phyloP scores from a whole-genome alignment of 73 alveolate species.

The Paramecium octaurelia region DNA sequence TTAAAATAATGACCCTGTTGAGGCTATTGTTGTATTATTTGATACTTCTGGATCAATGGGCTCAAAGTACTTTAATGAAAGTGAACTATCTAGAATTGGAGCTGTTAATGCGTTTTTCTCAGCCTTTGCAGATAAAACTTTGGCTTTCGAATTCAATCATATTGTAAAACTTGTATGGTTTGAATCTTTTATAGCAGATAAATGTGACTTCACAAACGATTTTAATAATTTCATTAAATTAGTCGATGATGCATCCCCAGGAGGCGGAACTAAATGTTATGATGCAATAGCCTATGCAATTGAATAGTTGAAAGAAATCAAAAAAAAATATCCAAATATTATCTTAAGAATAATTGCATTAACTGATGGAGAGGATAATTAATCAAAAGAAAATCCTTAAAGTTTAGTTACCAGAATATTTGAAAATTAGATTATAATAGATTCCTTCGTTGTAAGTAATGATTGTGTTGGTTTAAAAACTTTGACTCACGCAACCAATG shows the following conservation, averaged over 20 bases:
- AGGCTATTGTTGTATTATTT: conserved; percentile 63
- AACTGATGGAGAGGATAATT: conserved; percentile 68
- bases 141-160: conserved; percentile 58
- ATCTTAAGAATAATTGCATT: conserved; percentile 55
- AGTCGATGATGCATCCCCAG: conserved; percentile 43
- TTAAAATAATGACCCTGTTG: conserved; percentile 57
- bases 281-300: conserved; percentile 63
- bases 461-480: conserved; percentile 56
- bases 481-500: conserved; percentile 60
- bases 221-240: conserved; percentile 31
- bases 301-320: neutral
- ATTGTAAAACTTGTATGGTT: conserved; percentile 46
- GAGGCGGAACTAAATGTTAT: conserved; percentile 51
- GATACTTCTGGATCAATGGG: conserved; percentile 65
- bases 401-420: neutral
- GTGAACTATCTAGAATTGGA: conserved; percentile 58
- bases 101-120: conserved; percentile 62
- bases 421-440: conserved; percentile 47
- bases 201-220: conserved; percentile 58
- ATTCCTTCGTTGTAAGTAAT: conserved; percentile 56
- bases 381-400: conserved; percentile 35
- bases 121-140: conserved; percentile 63
- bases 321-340: conserved; percentile 63
- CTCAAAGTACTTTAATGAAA: neutral
- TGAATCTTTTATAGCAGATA: conserved; percentile 8